Base-by-base conservation (phyloP, 2,329 filamentous ascomycete genomes). In the Nemania bipapillata region DNA sequence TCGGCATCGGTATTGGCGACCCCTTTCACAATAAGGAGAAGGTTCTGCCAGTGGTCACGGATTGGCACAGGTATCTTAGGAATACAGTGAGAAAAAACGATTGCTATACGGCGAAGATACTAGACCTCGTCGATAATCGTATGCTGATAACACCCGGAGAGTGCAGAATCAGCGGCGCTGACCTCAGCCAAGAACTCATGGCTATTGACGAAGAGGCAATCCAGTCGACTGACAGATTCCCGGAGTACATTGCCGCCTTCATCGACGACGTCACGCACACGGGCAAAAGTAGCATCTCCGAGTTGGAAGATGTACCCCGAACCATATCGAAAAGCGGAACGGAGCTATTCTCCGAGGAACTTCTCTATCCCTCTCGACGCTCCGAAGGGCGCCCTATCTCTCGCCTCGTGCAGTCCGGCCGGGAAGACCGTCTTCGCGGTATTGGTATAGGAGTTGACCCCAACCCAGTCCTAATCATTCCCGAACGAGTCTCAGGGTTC, bases 1-100 rank as follows among this genome's bases (percentile, higher is more conserved):
- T 64, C 0, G 52, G 52, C 11, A 37, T 49, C 12, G 53, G 28
- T 3, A 6, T 64, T 9, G 66, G 52, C 2, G 76, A 77, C 26
- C 68, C 62, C 8, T 78, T 78, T 58, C 76, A 78, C 55, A 54
- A 77, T 59, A 74, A 71, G 5, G 3, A 54, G 15, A 12, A 71
- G 22, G 71, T 76, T 37, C 58, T 78, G 1, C 7, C 20, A 0
- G 72, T 64, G 20, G 72, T 78, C 9, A 65, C 40, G 4, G 30
- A 62, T 45, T 78, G 76, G 76, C 76, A 78, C 56, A 17, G 59
- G n/a, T 68, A 70, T 56, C 63, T 77, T 7, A 67, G 70, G 30
- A 30, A 8, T 15, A 55, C 40, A 6, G 12, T 69, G 20, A 66
- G 75, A 12, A 69, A 57, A 20, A 68, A 65, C 0, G 77, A 79